These are phyloP conservation scores for Venturia aucupariae DNA, from an alignment of 2,329 filamentous ascomycete species.

Conservation along the genomic window DNA sequence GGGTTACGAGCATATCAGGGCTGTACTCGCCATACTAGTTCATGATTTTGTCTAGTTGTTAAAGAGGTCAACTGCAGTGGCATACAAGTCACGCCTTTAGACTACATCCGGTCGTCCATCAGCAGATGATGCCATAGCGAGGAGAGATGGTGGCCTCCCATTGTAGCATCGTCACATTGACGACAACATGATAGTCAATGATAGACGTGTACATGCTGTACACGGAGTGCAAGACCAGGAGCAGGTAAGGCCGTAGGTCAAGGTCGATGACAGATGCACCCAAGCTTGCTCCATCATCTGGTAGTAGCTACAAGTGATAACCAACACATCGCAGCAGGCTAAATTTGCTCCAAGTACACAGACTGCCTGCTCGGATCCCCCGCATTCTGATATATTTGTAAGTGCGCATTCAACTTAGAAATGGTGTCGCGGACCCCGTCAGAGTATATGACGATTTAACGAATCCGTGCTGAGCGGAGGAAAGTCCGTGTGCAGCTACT, in stretches of 20 bases:
- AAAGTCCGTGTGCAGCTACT: not conserved
- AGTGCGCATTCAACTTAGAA: not conserved
- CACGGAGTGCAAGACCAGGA: no score
- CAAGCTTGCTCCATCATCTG: not conserved
- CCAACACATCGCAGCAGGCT: not conserved
- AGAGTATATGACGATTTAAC: not conserved
- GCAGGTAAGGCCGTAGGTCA: not conserved
- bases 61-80: not conserved
- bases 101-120: not conserved
- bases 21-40: not conserved
- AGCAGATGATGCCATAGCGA: not conserved
- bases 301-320: not conserved
- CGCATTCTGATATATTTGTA: not conserved
- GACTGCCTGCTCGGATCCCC: slow-evolving; percentile 1
- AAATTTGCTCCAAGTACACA: not conserved
- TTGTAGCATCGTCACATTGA: not conserved
- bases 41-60: not conserved
- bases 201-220: no score
- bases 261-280: no score
- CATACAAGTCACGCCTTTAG: not conserved
- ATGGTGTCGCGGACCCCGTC: not conserved
- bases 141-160: not conserved
- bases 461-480: not conserved
- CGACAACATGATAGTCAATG: not conserved
- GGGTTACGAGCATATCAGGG: not conserved